Conservation (phyloP, 108 stramenopile species). For the Aurantiochytrium sp. region DNA sequence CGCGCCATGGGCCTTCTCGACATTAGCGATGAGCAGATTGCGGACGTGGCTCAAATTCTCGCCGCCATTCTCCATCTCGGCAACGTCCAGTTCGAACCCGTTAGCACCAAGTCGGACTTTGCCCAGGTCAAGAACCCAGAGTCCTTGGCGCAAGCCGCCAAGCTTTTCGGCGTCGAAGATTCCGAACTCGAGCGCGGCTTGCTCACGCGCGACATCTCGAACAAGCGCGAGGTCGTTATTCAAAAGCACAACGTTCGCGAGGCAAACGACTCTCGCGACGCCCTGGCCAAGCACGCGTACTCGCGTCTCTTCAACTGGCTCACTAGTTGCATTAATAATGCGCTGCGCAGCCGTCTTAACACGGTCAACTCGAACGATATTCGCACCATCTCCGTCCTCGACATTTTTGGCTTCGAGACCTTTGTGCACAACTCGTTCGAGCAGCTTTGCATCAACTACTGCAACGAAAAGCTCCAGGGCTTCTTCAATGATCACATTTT, state of each 20-base stretch:
- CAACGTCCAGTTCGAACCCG: conserved; percentile 58
- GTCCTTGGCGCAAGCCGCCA: conserved; percentile 51
- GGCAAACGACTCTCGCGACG: conserved; percentile 42
- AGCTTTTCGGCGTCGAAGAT: conserved; percentile 31
- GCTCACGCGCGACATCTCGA: conserved; percentile 62
- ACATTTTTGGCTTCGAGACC: conserved; percentile 94
- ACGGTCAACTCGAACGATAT: not conserved
- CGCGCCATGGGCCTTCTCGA: conserved; percentile 30
- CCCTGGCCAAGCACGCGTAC: conserved; percentile 51
- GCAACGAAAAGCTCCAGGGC: conserved; percentile 55
- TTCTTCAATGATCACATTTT: conserved; percentile 57
- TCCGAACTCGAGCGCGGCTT: conserved; percentile 47
- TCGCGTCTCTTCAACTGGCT: conserved; percentile 49
- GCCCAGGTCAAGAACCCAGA: conserved; percentile 48
- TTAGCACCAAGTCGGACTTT: conserved; percentile 29
- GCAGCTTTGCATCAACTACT: conserved; percentile 61
- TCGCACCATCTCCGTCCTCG: conserved; percentile 42
- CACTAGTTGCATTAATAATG: conserved; percentile 43
- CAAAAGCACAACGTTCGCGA: conserved; percentile 25
- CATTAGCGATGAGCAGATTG: conserved; percentile 18
- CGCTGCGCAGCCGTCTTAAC: not conserved
- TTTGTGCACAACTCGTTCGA: conserved; percentile 64
- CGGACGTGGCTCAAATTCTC: not conserved
- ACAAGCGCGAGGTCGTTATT: not conserved
- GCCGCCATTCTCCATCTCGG: conserved; percentile 40